Conservation (phyloP, 495 filamentous ascomycete species). For the Tuber indicum region DNA sequence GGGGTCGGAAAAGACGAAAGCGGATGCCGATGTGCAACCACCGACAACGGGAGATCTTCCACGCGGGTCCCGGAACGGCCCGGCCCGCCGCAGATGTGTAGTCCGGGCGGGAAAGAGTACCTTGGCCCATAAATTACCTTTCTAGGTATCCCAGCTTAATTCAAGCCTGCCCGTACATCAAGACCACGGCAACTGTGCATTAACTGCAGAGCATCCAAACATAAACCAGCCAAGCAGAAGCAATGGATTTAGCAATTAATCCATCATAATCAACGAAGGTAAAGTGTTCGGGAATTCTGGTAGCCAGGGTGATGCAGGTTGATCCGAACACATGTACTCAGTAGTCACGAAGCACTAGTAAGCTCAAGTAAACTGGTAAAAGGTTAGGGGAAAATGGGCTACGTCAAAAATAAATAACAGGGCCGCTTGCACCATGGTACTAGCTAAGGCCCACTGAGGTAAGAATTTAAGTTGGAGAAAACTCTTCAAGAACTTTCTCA, state of each 20-base stretch:
- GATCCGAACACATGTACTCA: neutral
- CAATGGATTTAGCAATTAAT: neutral
- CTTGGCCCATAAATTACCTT: neutral
- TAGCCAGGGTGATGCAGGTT: neutral
- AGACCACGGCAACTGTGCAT: neutral
- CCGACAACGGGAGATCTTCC: neutral
- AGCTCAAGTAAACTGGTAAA: too few species aligned
- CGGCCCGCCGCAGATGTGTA: neutral
- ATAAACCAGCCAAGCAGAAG: neutral
- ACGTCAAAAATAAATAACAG: too few species aligned
- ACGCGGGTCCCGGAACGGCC: slow-evolving; percentile 1
- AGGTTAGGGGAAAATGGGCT: too few species aligned
- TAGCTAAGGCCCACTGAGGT: neutral
- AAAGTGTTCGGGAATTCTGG: neutral
- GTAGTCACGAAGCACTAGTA: too few species aligned
- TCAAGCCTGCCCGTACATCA: neutral
- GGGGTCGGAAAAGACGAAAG: neutral
- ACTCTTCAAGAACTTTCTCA: neutral
- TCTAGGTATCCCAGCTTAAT: neutral
- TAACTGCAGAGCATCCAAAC: neutral
- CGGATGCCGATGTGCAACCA: neutral
- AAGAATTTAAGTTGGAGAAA: neutral
- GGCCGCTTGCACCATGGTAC: neutral
- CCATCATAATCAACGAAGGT: neutral
- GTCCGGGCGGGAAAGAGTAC: neutral